phyloP scores from a whole-genome alignment of 371 early-diverging fungal genomes.

The Circinella minor region DNA sequence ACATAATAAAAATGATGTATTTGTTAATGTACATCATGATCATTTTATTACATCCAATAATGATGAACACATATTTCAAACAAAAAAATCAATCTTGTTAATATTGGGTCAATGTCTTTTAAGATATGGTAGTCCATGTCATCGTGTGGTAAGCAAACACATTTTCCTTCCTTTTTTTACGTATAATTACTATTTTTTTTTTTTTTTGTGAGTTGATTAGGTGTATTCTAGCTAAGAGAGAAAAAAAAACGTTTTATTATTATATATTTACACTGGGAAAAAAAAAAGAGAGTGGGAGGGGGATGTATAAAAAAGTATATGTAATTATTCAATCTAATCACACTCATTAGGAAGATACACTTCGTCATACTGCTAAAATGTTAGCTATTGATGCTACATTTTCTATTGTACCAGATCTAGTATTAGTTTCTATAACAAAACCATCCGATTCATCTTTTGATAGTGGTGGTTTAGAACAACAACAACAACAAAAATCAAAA shows the following conservation, averaged over 20 bases:
- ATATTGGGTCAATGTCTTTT: constrained; percentile 39
- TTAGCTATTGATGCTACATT: constrained; percentile 41
- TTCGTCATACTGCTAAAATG: constrained; percentile 35
- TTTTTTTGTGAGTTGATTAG: no score
- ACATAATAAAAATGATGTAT: constrained; percentile 7
- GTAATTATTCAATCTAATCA: not conserved
- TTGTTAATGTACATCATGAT: not conserved
- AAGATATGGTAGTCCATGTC: constrained; percentile 47
- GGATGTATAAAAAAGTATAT: not conserved
- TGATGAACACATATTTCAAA: constrained; percentile 5
- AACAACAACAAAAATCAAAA: not conserved
- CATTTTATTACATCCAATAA: not conserved
- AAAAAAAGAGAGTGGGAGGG: no score
- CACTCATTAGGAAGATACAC: constrained; percentile 35
- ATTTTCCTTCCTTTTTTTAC: no score
- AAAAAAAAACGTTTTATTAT: no score
- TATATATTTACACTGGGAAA: no score
- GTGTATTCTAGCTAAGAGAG: no score
- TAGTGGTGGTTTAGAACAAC: not conserved
- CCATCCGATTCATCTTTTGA: not conserved
- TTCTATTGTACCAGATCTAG: constrained; percentile 47
- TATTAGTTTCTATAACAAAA: constrained; percentile 26
- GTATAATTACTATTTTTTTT: no score
- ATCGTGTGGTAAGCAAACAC: constrained; percentile 49
- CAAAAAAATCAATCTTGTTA: constrained; percentile 11